Evolutionary conservation across 345 rosid genomes (phyloP), one percentile per base, ranked within the genome.

Genomic region (Populus ilicifolia): DNA sequence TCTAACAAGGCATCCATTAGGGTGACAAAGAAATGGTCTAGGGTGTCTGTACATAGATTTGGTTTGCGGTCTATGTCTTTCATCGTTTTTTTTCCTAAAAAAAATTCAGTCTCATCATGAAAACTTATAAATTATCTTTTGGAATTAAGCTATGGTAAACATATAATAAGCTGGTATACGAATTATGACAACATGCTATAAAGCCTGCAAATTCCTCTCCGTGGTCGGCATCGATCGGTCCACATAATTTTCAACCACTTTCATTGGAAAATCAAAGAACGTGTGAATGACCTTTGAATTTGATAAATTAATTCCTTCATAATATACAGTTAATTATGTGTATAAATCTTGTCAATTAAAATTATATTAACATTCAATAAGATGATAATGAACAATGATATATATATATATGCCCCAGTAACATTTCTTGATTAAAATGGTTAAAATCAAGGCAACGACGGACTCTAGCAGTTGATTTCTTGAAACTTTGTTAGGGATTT

Each of bases 31-130:
- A 80, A 75, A 59, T 48, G 11, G 89, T 84, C 87, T 79, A 80
- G 84, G 81, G 77, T 67, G 70, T 59, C 84, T 86, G 89, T 74
- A 86, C 83, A 67, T 79, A 38, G 85, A 80, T 80, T 84, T 84
- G 73, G 80, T 77, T 35, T 71, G 29, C 23, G 64, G 48, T 74
- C 52, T 35, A 14, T 77, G 46, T 73, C 71, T 78, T 52, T 29
- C 12, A 52, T 56, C 62, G 10, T 8, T 10, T 21, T 59, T 43
- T 41, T 10, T 41, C 4, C 3, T 1, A 30, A 30, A 3, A 30
- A 30, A 4, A 10, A 66, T 50, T 67, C 46, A 35, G 21, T 29
- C 44, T 23, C 69, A 5, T 65, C 33, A 16, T 29, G 23, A 5
- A 13, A 35, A n/a, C 11, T 21, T 7, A n/a, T 7, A 8, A 54